phyloP scores from a whole-genome alignment of 345 rosid species.

The Populus tremula region DNA sequence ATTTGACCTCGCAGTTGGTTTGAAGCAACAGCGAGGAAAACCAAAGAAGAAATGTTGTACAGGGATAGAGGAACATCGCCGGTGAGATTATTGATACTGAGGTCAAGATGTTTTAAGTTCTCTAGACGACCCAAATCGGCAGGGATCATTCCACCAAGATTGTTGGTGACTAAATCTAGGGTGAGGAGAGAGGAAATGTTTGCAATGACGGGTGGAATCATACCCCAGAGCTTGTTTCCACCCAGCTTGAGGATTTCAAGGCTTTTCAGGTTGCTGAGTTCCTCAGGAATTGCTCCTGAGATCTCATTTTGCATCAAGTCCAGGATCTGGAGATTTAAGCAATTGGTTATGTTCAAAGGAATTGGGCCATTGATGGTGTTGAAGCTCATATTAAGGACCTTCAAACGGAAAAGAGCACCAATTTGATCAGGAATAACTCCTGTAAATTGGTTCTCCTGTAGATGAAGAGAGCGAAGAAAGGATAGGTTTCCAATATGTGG shows the following conservation, averaged over 20 bases:
- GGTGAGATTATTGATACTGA: neutral
- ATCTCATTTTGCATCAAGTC: conserved; percentile 43
- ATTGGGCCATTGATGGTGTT: neutral
- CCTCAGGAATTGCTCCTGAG: conserved; percentile 32
- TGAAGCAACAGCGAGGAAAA: neutral
- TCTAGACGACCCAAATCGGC: neutral
- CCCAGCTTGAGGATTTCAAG: neutral
- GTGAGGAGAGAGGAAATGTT: neutral
- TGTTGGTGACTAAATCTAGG: neutral
- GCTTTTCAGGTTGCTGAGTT: neutral
- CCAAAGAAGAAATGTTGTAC: neutral
- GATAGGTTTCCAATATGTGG: conserved; percentile 12
- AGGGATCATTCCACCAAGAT: neutral
- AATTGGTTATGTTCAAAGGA: neutral
- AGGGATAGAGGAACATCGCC: neutral
- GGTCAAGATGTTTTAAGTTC: neutral
- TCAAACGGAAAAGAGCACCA: neutral
- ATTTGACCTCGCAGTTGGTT: neutral
- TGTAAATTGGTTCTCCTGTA: conserved; percentile 1
- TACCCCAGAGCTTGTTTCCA: neutral
- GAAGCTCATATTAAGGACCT: neutral
- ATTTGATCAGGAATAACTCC: neutral
- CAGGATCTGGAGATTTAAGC: neutral
- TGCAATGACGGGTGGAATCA: neutral
- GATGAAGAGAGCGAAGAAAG: neutral